These are phyloP conservation scores for Coemansia reversa DNA, from an alignment of 192 early-diverging fungal genomes.

Conservation along the genomic window DNA sequence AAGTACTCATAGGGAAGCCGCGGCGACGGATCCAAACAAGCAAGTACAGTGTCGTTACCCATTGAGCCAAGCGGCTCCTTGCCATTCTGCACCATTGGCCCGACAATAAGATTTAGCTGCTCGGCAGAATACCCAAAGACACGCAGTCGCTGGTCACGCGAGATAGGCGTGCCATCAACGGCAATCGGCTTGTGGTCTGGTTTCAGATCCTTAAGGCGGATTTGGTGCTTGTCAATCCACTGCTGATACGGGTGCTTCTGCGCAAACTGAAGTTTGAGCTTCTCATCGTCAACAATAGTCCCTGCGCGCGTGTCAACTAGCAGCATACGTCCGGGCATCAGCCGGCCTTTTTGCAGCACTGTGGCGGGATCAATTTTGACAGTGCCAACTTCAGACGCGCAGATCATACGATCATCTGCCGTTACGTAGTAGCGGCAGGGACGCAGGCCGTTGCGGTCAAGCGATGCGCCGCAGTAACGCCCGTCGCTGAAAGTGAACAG, in stretches of 20 bases:
- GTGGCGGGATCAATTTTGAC: conserved; percentile 76
- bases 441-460: conserved; percentile 96
- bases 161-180: conserved; percentile 64
- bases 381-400: conserved; percentile 95
- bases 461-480: conserved; percentile 94
- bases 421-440: conserved; percentile 99
- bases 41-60: conserved; percentile 95
- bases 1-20: conserved; percentile 96
- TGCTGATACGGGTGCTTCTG: conserved; percentile 69
- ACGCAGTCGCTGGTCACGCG: conserved; percentile 75
- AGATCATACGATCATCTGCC: conserved; percentile 91
- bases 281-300: conserved; percentile 84
- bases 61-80: conserved; percentile 98
- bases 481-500: conserved; percentile 98
- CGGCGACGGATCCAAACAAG: conserved; percentile 85
- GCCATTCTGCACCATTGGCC: conserved; percentile 86
- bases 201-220: conserved; percentile 66
- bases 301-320: conserved; percentile 93
- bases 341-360: conserved; percentile 85
- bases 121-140: conserved; percentile 93
- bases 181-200: conserved; percentile 27
- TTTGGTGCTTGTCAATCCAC: conserved; percentile 85
- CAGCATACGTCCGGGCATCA: conserved; percentile 96
- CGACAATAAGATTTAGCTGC: conserved; percentile 83
- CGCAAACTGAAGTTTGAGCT: conserved; percentile 79